These are phyloP conservation scores for Geopyxis carbonaria DNA, from an alignment of 495 filamentous ascomycete genomes.

Conservation along the genomic window DNA sequence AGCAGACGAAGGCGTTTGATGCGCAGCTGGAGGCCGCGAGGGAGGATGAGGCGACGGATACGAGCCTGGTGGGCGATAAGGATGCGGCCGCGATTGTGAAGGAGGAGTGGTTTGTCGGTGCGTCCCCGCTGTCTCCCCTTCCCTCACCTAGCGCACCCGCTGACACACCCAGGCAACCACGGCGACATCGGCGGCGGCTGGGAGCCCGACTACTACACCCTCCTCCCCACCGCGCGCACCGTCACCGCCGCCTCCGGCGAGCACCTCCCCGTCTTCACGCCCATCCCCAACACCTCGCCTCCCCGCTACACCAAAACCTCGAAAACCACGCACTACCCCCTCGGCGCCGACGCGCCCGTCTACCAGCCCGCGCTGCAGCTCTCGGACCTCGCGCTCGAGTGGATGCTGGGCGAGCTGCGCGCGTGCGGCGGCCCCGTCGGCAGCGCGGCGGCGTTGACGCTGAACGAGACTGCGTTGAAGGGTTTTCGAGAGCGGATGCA, in stretches of 20 bases:
- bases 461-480: constrained; percentile 12
- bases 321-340: constrained; percentile 14
- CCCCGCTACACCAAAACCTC: constrained; percentile 22
- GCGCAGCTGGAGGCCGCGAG: too few relatives aligned
- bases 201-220: constrained; percentile 9
- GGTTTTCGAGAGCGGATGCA: constrained; percentile 17
- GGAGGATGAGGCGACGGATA: too few relatives aligned
- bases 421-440: constrained; percentile 11
- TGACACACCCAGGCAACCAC: constrained; percentile 27
- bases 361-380: constrained; percentile 20
- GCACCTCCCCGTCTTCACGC: too few relatives aligned
- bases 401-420: constrained; percentile 30
- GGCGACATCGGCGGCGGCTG: constrained; percentile 32
- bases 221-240: too few relatives aligned
- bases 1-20: too few relatives aligned
- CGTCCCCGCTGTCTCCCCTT: background rate
- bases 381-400: constrained; percentile 28
- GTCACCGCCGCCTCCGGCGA: constrained; percentile 7
- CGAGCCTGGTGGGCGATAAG: background rate
- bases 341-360: too few relatives aligned
- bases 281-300: constrained; percentile 14
- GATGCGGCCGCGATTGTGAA: constrained; percentile 22
- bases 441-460: constrained; percentile 17
- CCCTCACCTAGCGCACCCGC: background rate
- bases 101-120: constrained; percentile 26